A percentile compares a stretch with the other conserved stretches of the same genome.
Evolutionary conservation across 2,329 filamentous ascomycete species (phyloP).

Genomic region (Alternaria consortialis): DNA sequence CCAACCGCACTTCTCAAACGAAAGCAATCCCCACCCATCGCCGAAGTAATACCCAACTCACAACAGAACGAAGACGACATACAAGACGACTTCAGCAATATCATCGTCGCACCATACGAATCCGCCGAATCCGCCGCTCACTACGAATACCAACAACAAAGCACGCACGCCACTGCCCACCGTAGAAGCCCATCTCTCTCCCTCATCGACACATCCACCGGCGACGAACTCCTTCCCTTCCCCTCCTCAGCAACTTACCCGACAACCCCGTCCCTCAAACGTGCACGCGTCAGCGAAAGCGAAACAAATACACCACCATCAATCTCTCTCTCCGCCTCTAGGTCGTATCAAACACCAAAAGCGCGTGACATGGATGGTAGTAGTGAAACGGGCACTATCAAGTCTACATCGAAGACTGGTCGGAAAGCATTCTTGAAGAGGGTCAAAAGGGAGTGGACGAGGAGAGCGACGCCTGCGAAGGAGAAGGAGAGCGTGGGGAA

Average conservation of each 20-base stretch:
- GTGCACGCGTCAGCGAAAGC: constrained; percentile 23
- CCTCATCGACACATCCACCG: constrained; percentile 1
- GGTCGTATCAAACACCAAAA: constrained; percentile 24
- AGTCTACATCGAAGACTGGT: constrained; percentile 17
- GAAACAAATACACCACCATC: constrained; percentile 29
- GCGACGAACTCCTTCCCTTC: constrained; percentile 7
- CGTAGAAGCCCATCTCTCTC: constrained; percentile 8
- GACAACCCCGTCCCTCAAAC: constrained; percentile 15
- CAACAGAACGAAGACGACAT: neutral
- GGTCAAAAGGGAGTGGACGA: constrained; percentile 37
- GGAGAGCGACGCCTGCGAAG: constrained; percentile 11
- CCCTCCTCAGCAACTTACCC: neutral
- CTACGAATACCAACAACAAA: neutral
- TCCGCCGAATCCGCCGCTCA: rapidly evolving
- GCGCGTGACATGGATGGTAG: constrained; percentile 5
- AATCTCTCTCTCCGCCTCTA: constrained; percentile 20
- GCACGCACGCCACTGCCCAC: neutral
- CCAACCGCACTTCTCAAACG: constrained; percentile 3
- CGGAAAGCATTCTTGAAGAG: constrained; percentile 27
- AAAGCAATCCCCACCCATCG: neutral
- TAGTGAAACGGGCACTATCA: constrained; percentile 4
- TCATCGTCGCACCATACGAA: neutral
- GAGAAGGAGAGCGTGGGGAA: constrained; percentile 1
- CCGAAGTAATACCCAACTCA: neutral
- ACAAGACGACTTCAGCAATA: neutral